These are phyloP conservation scores for Phytopythium litorale DNA, from an alignment of 352 stramenopile species.

Conservation along the genomic window DNA sequence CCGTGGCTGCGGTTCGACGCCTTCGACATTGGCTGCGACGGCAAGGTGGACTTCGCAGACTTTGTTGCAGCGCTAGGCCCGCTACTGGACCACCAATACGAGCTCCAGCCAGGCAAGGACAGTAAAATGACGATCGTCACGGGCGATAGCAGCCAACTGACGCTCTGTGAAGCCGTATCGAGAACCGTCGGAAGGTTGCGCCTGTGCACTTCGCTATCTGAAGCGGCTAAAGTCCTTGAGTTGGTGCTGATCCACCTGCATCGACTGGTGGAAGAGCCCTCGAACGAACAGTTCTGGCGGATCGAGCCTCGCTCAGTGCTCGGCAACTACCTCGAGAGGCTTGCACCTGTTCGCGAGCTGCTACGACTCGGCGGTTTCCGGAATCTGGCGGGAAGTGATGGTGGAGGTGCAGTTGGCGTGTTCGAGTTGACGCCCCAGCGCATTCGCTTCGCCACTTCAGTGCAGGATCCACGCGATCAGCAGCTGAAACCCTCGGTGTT, in stretches of 20 bases:
- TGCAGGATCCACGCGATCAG: not conserved
- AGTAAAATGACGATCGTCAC: conserved; percentile 1
- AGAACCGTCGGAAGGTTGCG: conserved; percentile 35
- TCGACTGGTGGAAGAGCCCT: conserved; percentile 39
- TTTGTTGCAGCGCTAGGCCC: conserved; percentile 56
- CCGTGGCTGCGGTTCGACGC: conserved; percentile 39
- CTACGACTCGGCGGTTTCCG: conserved; percentile 36
- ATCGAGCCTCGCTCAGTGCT: conserved; percentile 22
- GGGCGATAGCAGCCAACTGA: conserved; percentile 2
- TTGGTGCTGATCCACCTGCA: conserved; percentile 22
- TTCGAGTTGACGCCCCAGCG: conserved; percentile 34
- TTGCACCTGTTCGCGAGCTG: conserved; percentile 25
- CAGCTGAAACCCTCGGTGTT: conserved; percentile 12
- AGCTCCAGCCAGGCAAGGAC: conserved; percentile 13
- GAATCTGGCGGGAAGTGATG: not conserved
- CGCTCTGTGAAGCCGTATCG: conserved; percentile 43
- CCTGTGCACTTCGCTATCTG: conserved; percentile 16
- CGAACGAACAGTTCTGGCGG: conserved; percentile 27
- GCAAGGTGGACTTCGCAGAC: conserved; percentile 42
- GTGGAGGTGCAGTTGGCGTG: not conserved
- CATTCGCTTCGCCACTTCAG: conserved; percentile 39
- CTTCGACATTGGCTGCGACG: conserved; percentile 53
- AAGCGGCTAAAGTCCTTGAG: conserved; percentile 22
- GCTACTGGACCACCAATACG: conserved; percentile 47
- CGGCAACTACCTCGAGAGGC: conserved; percentile 17